Base-by-base conservation (phyloP, 2,329 filamentous ascomycete genomes). In the Diaporthe ampelina region DNA sequence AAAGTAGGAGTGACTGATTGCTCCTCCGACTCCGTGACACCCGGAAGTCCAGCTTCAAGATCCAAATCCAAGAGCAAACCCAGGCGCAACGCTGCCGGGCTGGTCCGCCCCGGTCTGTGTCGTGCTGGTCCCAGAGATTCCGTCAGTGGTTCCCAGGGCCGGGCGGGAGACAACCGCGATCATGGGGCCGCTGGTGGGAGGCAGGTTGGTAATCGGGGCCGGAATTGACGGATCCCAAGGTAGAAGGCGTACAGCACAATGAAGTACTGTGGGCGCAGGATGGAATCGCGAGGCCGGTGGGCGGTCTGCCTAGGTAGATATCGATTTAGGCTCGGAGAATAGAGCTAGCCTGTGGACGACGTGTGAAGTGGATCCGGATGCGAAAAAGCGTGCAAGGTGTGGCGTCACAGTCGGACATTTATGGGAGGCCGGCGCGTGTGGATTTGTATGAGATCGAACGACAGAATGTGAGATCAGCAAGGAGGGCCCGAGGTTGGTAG, bases 361-460 rank as follows among this genome's bases (percentile, higher is more conserved):
- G 48, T 68, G 48, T 29, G 48, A 26, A 13, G 63, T 68, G 63
- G 63, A 68, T 54, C 48, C 63, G 15, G 45, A 32, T 68, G 63
- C 40, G 17, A 48, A 26, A 54, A 68, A 54, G 63, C 63, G 32
- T 52, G 26, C 63, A 21, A 54, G 4, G n/a, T 37, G 63, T 68
- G 63, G 63, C 48, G 63, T 68, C 63, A 68, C 63, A 40, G 45
- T 54, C 48, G 63, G 45, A 21, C 63, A 68, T 37, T 54, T 54
- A 40, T 68, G 45, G 48, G 29, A 26, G 24, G 63, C 48, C 48
- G 29, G 63, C 32, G 29, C 45, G 48, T 26, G n/a, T 68, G 48
- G 59, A 7, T 26, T 54, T 54, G 63, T 37, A 19, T 54, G 32
- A 54, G 63, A 68, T 68, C 15, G 48, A 24, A 54, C 48, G 63